A percentile compares a stretch with the other conserved stretches of the same genome.
Conservation (phyloP, 257 asterid genomes). For the Solanum pimpinellifolium region DNA sequence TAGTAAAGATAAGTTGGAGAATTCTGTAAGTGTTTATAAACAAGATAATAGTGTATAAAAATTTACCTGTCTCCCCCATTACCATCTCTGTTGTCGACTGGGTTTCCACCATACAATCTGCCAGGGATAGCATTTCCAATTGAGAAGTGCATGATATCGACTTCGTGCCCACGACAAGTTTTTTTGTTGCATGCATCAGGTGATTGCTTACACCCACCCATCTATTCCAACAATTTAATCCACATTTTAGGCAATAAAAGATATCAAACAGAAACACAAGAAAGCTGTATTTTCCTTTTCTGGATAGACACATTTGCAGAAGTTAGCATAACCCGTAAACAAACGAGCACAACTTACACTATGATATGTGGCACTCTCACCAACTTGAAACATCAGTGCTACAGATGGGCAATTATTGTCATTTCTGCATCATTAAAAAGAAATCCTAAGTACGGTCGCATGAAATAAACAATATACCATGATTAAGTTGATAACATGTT, state of each 20-base stretch:
- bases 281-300: background rate
- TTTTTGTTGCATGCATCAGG: slow-evolving; percentile 51
- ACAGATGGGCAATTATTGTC: slow-evolving; percentile 62
- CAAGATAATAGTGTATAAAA: background rate
- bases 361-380: slow-evolving; percentile 71
- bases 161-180: slow-evolving; percentile 70
- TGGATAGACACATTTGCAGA: background rate
- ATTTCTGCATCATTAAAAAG: slow-evolving; percentile 41
- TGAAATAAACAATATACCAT: background rate
- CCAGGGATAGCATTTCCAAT: slow-evolving; percentile 86
- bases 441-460: background rate
- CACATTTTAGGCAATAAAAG: slow-evolving; percentile 5
- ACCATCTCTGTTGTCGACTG: slow-evolving; percentile 23
- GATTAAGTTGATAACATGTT: background rate
- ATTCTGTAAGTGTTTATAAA: background rate
- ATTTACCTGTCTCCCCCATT: slow-evolving; percentile 49
- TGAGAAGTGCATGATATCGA: slow-evolving; percentile 86
- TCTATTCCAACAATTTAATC: slow-evolving; percentile 25
- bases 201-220: slow-evolving; percentile 87
- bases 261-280: background rate
- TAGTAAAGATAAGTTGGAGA: background rate
- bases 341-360: slow-evolving; percentile 28
- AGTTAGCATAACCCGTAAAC: background rate
- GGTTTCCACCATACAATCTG: slow-evolving; percentile 60
- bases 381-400: slow-evolving; percentile 82